Base-by-base conservation (phyloP, 257 asterid genomes). In the Nicotiana attenuata region DNA sequence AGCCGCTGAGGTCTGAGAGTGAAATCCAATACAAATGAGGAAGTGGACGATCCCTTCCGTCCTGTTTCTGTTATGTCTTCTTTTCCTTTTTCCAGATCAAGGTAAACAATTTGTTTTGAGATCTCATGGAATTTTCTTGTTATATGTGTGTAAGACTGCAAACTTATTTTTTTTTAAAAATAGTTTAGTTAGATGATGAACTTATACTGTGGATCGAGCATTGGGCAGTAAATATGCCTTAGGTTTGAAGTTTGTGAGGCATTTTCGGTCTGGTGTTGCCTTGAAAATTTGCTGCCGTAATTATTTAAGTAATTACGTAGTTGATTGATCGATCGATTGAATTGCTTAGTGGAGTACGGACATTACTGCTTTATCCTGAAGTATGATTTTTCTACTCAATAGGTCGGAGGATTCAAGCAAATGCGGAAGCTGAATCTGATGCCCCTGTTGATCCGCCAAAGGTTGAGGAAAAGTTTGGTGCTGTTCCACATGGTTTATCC, bases 11-110 rank as follows among this genome's bases (percentile, higher is more conserved):
- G 6, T 41, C n/a, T 7, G 2, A 41, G 55, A 7, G 28, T 15
- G 52, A 55, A 35, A 45, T 66, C 84, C 20, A 33, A 31, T 69
- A 69, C 57, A 22, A 41, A 93, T 94, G 98, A 88, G 90, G 92
- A 94, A 92, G 97, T 93, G 98, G 97, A 91, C 95, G 91, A 80
- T 88, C 53, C 86, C 97, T 60, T 85, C 94, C 87, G 86, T 91
- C 66, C 86, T 94, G 26, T 91, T 94, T 76, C 81, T 94, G 10
- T 17, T 94, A 5, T 94, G 94, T 85, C 92, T 94, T 31, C 87
- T 94, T 77, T 91, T 86, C 66, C 91, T 93, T 41, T 90, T 92
- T n/a, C 98, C 98, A 13, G 97, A 94, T 90, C 98, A 93, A 91
- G 97, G 98, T 93, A 52, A 38, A 79, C 15, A 77, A 22, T 29